These are phyloP conservation scores for Prinsepia uniflora DNA, from an alignment of 306 rosid genomes.

Conservation along the genomic window DNA sequence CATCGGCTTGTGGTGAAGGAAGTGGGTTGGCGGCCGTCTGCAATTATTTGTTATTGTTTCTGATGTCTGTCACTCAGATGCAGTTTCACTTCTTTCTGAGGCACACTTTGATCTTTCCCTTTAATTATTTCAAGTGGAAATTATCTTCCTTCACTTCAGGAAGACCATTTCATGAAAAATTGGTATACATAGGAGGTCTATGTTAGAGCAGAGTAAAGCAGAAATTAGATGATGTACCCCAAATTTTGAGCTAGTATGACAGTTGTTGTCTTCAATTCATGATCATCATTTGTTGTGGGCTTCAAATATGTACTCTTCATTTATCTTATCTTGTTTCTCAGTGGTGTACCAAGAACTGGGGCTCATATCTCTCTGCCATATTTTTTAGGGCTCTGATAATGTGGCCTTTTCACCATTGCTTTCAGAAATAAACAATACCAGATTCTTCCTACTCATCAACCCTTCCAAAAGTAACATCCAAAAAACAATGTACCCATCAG, in stretches of 20 bases:
- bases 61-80: conserved; percentile 24
- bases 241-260: conserved; percentile 37
- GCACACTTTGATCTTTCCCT: conserved; percentile 30
- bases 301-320: background rate
- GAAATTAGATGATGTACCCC: conserved; percentile 28
- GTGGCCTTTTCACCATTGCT: too few relatives aligned
- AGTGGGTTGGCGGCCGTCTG: conserved; percentile 25
- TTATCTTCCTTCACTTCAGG: conserved; percentile 40
- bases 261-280: conserved; percentile 15
- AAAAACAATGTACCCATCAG: too few relatives aligned
- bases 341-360: background rate
- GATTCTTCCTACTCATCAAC: too few relatives aligned
- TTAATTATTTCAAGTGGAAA: conserved; percentile 38
- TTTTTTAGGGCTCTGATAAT: background rate
- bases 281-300: conserved; percentile 28
- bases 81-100: conserved; percentile 35
- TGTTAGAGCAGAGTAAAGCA: conserved; percentile 30
- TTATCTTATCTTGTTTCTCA: background rate
- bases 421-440: too few relatives aligned
- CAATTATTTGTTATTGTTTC: conserved; percentile 4
- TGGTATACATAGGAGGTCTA: conserved; percentile 28
- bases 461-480: too few relatives aligned
- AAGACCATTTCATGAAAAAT: conserved; percentile 26
- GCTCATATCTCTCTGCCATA: background rate
- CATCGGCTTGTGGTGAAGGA: conserved; percentile 81